Percentiles rank a stretch among this genome's conserved stretches.
These are phyloP conservation scores for Colletotrichum tropicicola DNA, from an alignment of 2,329 filamentous ascomycete species.

Conservation along the genomic window DNA sequence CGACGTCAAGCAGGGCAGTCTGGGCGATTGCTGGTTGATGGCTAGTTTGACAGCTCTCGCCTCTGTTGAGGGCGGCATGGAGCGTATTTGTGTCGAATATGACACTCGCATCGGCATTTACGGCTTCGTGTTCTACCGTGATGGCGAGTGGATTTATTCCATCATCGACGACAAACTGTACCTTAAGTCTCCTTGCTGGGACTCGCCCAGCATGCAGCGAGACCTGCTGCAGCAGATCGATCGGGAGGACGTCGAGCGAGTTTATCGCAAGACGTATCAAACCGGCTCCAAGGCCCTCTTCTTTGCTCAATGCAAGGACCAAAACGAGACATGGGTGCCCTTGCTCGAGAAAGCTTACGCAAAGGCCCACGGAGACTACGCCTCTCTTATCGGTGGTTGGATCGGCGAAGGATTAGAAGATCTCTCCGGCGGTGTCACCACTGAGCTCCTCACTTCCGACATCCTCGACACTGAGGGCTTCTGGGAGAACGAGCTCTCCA, in stretches of 20 bases:
- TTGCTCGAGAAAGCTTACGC: constrained; percentile 85
- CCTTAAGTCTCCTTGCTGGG: constrained; percentile 83
- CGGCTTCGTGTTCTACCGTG: constrained; percentile 87
- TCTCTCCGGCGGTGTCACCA: constrained; percentile 75
- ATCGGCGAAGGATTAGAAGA: constrained; percentile 70
- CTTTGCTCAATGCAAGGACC: constrained; percentile 79
- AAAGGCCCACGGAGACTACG: constrained; percentile 84
- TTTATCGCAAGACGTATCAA: constrained; percentile 77
- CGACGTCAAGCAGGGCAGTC: constrained; percentile 80
- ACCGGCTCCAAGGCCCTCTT: constrained; percentile 80
- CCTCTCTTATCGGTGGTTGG: constrained; percentile 75
- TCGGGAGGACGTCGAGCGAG: constrained; percentile 75
- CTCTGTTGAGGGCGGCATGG: constrained; percentile 75
- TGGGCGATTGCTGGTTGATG: constrained; percentile 88
- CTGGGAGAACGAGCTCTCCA: constrained; percentile 82
- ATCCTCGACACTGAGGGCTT: constrained; percentile 83
- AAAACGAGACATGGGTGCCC: constrained; percentile 85
- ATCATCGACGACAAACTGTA: constrained; percentile 93
- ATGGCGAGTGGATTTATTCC: constrained; percentile 91
- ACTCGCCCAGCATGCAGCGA: constrained; percentile 79
- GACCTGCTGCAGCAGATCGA: constrained; percentile 80
- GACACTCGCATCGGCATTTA: constrained; percentile 83
- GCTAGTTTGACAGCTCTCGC: constrained; percentile 80
- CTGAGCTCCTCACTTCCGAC: constrained; percentile 73
- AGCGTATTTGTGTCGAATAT: constrained; percentile 78